A percentile compares a stretch with the other conserved stretches of the same genome.
These are phyloP conservation scores for Trypanosoma mega DNA, from an alignment of 208 protist species.

Conservation along the genomic window DNA sequence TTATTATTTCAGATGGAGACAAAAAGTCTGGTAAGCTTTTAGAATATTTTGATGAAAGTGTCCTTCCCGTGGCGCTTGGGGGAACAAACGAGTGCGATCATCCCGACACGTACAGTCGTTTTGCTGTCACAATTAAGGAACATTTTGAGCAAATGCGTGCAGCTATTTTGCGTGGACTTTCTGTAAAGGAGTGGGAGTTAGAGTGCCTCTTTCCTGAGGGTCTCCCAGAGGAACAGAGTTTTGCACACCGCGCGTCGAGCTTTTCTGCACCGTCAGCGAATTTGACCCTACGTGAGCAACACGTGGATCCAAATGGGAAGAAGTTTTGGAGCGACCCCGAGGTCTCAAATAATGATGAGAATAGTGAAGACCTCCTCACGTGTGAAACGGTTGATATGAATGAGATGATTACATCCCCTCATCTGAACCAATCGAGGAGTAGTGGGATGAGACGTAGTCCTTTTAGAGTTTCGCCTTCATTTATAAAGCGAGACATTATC, in stretches of 20 bases:
- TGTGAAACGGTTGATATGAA: conserved; percentile 10
- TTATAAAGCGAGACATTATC: conserved; percentile 28
- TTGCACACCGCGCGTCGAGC: background rate
- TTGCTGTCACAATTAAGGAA: conserved; percentile 18
- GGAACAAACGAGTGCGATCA: conserved; percentile 30
- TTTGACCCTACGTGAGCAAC: background rate
- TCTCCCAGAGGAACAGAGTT: background rate
- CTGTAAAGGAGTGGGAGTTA: conserved; percentile 42
- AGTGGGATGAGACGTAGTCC: background rate
- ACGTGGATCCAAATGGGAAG: background rate
- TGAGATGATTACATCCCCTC: background rate
- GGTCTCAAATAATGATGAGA: no score
- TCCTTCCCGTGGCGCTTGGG: conserved; percentile 31
- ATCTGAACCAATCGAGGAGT: background rate
- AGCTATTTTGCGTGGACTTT: conserved; percentile 17
- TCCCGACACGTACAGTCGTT: conserved; percentile 8
- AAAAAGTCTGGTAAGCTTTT: conserved; percentile 24
- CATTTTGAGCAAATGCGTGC: conserved; percentile 23
- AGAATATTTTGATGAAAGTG: conserved; percentile 26
- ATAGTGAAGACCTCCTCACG: conserved; percentile 15
- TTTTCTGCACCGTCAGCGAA: background rate
- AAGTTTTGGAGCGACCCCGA: no score
- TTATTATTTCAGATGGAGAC: conserved; percentile 23
- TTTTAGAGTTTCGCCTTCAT: background rate
- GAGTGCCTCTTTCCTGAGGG: conserved; percentile 21